Base-by-base conservation (phyloP, 2,329 filamentous ascomycete species). In the Daldinia sp. region DNA sequence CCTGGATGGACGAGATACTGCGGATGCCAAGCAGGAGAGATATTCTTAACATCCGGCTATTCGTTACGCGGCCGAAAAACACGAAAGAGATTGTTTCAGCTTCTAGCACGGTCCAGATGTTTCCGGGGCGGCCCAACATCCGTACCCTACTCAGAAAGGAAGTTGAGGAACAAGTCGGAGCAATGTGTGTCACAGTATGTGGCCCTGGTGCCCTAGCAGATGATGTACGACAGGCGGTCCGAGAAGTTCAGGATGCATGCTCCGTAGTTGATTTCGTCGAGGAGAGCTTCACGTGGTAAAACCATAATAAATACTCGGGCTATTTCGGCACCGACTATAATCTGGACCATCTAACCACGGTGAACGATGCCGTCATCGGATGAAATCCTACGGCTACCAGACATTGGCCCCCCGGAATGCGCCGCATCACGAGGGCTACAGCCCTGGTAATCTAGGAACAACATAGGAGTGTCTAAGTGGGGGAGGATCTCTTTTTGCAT, bases 101-200 rank as follows among this genome's bases (percentile, higher is more conserved):
- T 3, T 92, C 88, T 58, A 83, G 85, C 2, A 94, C 90, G 3
- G 93, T 98, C 56, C 92, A 94, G 78, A 95, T 98, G 90, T 93
- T 92, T 76, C 91, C 93, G 1, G 94, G 95, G 2, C 88, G 94
- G 68, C 94, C 94, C 8, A 93, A 96, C 73, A 86, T 96, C 43
- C 84, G 88, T 17, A 87, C 90, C 0, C 80, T 98, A n/a, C 80
- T 98, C 47, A 84, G 88, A 66, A 90, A 91, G 78, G 94, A 97
- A 80, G 90, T 94, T 15, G 85, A 89, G 71, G 87, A 91, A 71
- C 92, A 95, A 75, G 81, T 92, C 55, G 95, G 95, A 7, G 93
- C 94, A 50, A 96, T 97, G 87, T 91, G 87, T 19, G 93, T 98
- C 43, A 90, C 89, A 9, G 90, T 93, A 19, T 94, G 91, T 70